Evolutionary conservation across 768 basidiomycete species (phyloP), one percentile per base, ranked within the genome.

Genomic region (Phylloporus rhodoxanthus): DNA sequence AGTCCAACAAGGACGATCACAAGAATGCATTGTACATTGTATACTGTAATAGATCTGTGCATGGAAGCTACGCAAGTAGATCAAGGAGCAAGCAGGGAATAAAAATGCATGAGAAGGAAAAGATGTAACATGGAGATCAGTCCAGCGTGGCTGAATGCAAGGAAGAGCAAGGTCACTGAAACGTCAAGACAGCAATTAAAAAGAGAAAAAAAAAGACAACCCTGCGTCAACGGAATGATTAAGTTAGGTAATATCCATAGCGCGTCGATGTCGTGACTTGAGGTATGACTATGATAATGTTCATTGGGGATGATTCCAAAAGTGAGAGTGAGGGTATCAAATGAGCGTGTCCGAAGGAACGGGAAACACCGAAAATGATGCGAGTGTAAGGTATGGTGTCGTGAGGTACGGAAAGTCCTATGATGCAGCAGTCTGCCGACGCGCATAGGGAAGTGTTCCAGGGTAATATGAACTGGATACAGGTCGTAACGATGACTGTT

Each of bases 21-120:
- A 53, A 56, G 39, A 58, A 57, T 61, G 56, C 52, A 47, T 56
- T 59, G 55, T 66, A 66, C 64, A 66, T 59, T 43, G 52, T 53
- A 57, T 19, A n/a, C n/a, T n/a, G n/a, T n/a, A 47, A 52, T 62
- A 64, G 53, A 67, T 57, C 40, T 45, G 50, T 48, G 34, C 20
- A 33, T 51, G 46, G 37, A 26, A 41, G 34, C 37, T 46, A 37
- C 38, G 38, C 44, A 43, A 38, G 41, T 54, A 46, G 46, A 39
- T 62, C 43, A 17, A 57, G 36, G 29, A 51, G 47, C 39, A 52
- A 38, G 50, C 25, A 30, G 42, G 45, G 39, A 42, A 49, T 52
- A 40, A 39, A 50, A 44, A 59, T 52, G 54, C 45, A 48, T 45
- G 45, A 37, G 40, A 39, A 39, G 5, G 5, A 51, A 52, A 43